A percentile compares a stretch with the other conserved stretches of the same genome.
Conservation (phyloP, 345 rosid species). For the Erodium maritimum region DNA sequence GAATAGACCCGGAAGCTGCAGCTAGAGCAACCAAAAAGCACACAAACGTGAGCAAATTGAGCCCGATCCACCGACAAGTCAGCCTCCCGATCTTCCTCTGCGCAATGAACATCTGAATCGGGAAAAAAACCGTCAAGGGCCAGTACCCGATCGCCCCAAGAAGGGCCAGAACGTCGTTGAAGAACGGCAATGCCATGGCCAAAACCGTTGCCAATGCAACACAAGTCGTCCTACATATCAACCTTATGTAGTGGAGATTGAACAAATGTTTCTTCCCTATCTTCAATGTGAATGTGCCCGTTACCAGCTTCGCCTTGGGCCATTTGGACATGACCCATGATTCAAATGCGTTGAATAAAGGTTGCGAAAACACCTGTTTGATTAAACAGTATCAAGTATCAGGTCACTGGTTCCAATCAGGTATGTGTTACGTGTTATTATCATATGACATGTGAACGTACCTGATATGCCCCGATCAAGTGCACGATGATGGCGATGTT, state of each 20-base stretch:
- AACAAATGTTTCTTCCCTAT: conserved; percentile 1
- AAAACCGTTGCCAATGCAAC: conserved; percentile 11
- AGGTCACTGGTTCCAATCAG: too few species aligned
- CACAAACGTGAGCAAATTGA: conserved; percentile 8
- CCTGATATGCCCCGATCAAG: too few species aligned
- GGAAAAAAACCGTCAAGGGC: conserved; percentile 22
- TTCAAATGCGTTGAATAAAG: conserved; percentile 12
- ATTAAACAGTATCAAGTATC: too few species aligned
- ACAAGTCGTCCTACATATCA: conserved; percentile 15
- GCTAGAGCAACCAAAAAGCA: conserved; percentile 16
- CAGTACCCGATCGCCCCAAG: conserved; percentile 17
- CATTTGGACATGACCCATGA: conserved; percentile 12
- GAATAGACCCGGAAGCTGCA: conserved; percentile 14
- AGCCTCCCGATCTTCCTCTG: conserved; percentile 7
- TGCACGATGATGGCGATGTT: conserved; percentile 3
- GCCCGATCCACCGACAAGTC: conserved; percentile 8
- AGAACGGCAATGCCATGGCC: conserved; percentile 21
- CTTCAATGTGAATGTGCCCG: not conserved
- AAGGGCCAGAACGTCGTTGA: conserved; percentile 18
- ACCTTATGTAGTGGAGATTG: conserved; percentile 8
- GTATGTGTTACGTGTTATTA: too few species aligned
- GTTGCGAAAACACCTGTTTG: conserved; percentile 16
- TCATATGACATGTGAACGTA: too few species aligned
- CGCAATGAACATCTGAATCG: conserved; percentile 21
- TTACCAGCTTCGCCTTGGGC: conserved; percentile 13